Evolutionary conservation across 2,329 filamentous ascomycete species (phyloP), one percentile per base, ranked within the genome.

Genomic region (Alternaria burnsii): DNA sequence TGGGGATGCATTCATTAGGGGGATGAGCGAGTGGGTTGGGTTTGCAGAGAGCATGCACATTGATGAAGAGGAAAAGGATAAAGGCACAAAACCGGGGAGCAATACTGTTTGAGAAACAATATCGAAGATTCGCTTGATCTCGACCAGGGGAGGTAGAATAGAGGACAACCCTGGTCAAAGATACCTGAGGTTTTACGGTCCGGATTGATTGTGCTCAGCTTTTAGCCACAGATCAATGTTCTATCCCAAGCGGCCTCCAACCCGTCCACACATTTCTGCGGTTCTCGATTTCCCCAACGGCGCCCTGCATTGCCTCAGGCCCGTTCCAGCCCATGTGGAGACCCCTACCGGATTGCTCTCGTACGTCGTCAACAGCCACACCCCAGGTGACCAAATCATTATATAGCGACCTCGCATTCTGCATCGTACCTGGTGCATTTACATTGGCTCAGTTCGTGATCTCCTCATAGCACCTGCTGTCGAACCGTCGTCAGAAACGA

Each of bases 11-110:
- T 95, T 93, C 75, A 82, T 92, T 5, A 89, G 90, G 74, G 88
- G 90, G 0, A 81, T 97, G 43, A 86, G 89, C 67, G 93, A 97
- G 78, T 97, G 93, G 93, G 82, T 96, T 58, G 82, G 83, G 11
- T 87, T 94, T 75, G 87, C 93, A 11, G 87, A 89, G 66, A 84
- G 86, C n/a, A 72, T 77, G 70, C 76, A 78, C 67, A 59, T 56
- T 30, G 70, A 74, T 11, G 68, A 62, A 0, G 61, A 62, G 4
- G 46, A 61, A 0, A 60, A 54, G 14, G 47, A 46, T 11, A 47
- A 18, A 43, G 52, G 52, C 18, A 50, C 41, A 40, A 48, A 36
- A 2, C n/a, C 16, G 5, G 42, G 10, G 32, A 16, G 32, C 12
- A 46, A 56, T 24, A 59, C 41, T 18, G 44, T 12, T 28, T 59